Conservation (phyloP, 169 alveolate genomes). For the Babesia ovis region DNA sequence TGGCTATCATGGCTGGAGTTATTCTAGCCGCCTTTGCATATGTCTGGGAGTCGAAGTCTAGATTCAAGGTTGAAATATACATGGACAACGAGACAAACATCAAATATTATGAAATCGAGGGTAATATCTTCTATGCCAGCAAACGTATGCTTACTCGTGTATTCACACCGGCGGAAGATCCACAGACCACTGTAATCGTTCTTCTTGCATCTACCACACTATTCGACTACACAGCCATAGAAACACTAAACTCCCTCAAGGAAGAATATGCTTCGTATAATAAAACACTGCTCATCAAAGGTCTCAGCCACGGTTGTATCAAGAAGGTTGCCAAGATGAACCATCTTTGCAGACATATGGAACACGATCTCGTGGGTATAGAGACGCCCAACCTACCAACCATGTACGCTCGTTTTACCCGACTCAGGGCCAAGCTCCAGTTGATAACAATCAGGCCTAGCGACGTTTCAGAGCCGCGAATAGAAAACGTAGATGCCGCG, state of each 20-base stretch:
- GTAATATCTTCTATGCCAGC: slow-evolving; percentile 80
- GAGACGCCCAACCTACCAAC: slow-evolving; percentile 81
- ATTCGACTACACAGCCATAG: slow-evolving; percentile 83
- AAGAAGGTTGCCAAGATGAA: slow-evolving; percentile 86
- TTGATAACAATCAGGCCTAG: not conserved
- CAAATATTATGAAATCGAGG: slow-evolving; percentile 82
- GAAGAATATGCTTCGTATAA: slow-evolving; percentile 62
- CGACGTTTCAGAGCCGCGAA: not conserved
- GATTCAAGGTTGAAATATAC: slow-evolving; percentile 78
- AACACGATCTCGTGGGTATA: slow-evolving; percentile 78
- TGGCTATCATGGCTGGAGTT: slow-evolving; percentile 78
- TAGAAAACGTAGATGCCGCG: not conserved
- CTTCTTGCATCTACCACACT: slow-evolving; percentile 75
- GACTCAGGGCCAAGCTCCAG: slow-evolving; percentile 5
- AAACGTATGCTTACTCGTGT: slow-evolving; percentile 77
- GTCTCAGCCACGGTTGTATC: slow-evolving; percentile 82
- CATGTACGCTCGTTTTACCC: slow-evolving; percentile 58
- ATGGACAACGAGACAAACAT: slow-evolving; percentile 77
- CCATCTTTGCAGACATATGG: slow-evolving; percentile 79
- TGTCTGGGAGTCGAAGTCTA: slow-evolving; percentile 83
- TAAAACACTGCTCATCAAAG: slow-evolving; percentile 73
- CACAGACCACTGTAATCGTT: slow-evolving; percentile 76
- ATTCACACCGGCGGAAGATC: slow-evolving; percentile 78
- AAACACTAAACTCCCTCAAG: slow-evolving; percentile 77
- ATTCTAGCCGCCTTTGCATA: slow-evolving; percentile 78